Evolutionary conservation across 257 asterid species (phyloP).

Genomic region (Fraxinus excelsior): DNA sequence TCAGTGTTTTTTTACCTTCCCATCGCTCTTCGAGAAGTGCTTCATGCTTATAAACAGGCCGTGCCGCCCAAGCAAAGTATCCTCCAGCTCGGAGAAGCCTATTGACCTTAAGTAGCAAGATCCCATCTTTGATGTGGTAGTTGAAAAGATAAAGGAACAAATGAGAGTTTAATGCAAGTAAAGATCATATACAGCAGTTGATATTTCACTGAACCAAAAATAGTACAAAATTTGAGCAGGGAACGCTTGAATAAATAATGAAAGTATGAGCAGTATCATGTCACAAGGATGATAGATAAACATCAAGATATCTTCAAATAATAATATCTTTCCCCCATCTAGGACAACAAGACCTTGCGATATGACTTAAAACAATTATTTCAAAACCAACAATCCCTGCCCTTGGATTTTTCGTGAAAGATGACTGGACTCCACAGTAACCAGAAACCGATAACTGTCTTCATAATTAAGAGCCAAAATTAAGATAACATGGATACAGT

Average conservation of each 20-base stretch:
- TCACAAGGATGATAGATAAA: background rate
- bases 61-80: conserved; percentile 97
- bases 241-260: background rate
- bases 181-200: conserved; percentile 2
- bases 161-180: conserved; percentile 13
- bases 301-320: background rate
- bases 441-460: background rate
- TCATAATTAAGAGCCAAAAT: background rate
- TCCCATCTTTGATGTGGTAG: conserved; percentile 60
- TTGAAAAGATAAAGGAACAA: conserved; percentile 14
- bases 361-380: background rate
- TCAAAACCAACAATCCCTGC: background rate
- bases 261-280: background rate
- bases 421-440: background rate
- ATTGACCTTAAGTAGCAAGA: conserved; percentile 89
- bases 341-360: background rate
- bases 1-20: conserved; percentile 60
- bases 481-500: background rate
- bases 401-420: background rate
- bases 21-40: conserved; percentile 78
- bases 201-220: conserved; percentile 5
- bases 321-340: background rate
- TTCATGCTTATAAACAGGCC: conserved; percentile 96
- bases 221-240: background rate
- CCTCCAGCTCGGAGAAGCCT: conserved; percentile 96